phyloP scores from a whole-genome alignment of 495 filamentous ascomycete genomes.

The Bombardia bombarda region DNA sequence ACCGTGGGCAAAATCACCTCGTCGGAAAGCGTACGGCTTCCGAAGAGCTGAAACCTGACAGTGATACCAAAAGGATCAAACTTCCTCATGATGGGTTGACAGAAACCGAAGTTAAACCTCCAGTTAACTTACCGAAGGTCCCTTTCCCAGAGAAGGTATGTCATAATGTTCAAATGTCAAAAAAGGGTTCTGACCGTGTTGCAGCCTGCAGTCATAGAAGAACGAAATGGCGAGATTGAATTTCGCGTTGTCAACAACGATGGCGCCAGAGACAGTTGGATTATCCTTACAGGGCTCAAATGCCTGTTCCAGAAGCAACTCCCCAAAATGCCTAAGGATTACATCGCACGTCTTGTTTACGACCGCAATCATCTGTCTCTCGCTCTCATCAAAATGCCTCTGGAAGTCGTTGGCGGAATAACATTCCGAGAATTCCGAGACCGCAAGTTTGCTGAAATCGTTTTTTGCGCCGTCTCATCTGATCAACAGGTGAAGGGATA shows the following conservation, averaged over 20 bases:
- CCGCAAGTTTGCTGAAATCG: slow-evolving; percentile 89
- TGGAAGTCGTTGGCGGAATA: slow-evolving; percentile 90
- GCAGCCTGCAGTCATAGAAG: slow-evolving; percentile 80
- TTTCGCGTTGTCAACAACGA: slow-evolving; percentile 97
- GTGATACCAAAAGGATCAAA: slow-evolving; percentile 17
- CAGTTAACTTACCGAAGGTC: slow-evolving; percentile 21
- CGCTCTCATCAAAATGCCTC: slow-evolving; percentile 85
- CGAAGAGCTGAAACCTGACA: slow-evolving; percentile 5
- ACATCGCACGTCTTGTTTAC: slow-evolving; percentile 94
- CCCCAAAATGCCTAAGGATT: slow-evolving; percentile 97
- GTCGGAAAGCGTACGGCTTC: slow-evolving; percentile 13
- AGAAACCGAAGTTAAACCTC: slow-evolving; percentile 2
- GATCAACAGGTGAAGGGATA: slow-evolving; percentile 98
- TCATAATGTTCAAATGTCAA: not conserved
- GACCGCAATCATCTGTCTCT: slow-evolving; percentile 90
- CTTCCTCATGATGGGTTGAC: not conserved
- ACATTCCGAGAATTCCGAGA: slow-evolving; percentile 87
- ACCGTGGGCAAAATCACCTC: not conserved
- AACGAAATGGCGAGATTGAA: slow-evolving; percentile 87
- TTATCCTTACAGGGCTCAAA: slow-evolving; percentile 88
- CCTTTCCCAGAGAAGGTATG: slow-evolving; percentile 66
- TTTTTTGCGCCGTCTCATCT: slow-evolving; percentile 93
- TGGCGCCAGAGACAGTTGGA: slow-evolving; percentile 67
- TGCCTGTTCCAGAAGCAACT: slow-evolving; percentile 97
- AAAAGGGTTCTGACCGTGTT: not conserved